phyloP scores from a whole-genome alignment of 305 asterid species.

The Fraxinus nigra region DNA sequence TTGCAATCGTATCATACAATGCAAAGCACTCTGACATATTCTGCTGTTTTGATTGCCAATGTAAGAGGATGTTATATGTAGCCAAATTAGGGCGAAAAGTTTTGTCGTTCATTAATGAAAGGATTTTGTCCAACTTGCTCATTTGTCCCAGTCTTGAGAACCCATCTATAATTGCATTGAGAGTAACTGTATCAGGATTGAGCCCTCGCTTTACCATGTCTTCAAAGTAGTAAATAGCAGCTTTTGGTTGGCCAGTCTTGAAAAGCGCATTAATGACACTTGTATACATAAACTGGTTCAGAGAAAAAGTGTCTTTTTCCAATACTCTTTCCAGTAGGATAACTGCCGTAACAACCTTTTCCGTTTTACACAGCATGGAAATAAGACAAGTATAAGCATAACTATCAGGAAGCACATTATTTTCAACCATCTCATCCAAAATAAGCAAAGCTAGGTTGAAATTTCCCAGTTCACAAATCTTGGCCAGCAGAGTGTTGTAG shows the following conservation, averaged over 20 bases:
- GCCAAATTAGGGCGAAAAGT: slow-evolving; percentile 51
- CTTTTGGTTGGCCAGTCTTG: slow-evolving; percentile 60
- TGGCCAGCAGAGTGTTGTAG: slow-evolving; percentile 62
- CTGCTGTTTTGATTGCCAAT: slow-evolving; percentile 51
- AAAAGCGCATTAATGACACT: slow-evolving; percentile 64
- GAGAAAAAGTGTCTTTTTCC: slow-evolving; percentile 40
- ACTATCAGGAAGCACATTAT: slow-evolving; percentile 55
- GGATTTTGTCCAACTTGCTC: slow-evolving; percentile 34
- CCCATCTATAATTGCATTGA: slow-evolving; percentile 70
- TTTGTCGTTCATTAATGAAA: slow-evolving; percentile 37
- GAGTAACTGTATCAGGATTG: slow-evolving; percentile 51
- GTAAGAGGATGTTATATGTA: slow-evolving; percentile 73
- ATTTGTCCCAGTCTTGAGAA: slow-evolving; percentile 58
- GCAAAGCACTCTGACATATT: slow-evolving; percentile 49
- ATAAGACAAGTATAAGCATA: slow-evolving; percentile 55
- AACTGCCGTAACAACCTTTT: slow-evolving; percentile 59
- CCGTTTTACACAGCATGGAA: slow-evolving; percentile 60
- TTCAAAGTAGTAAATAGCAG: slow-evolving; percentile 53
- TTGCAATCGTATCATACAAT: slow-evolving; percentile 46
- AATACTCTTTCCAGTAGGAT: slow-evolving; percentile 53
- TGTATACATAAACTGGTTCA: slow-evolving; percentile 57
- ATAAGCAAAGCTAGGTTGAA: slow-evolving; percentile 42
- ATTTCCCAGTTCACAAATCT: slow-evolving; percentile 52
- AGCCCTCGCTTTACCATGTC: slow-evolving; percentile 47
- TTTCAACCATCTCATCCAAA: slow-evolving; percentile 59